Percentiles rank a stretch among this genome's conserved stretches.
These are phyloP conservation scores for Echinochloa phyllopogon DNA, from an alignment of 176 grass and related monocot genomes.

Conservation along the genomic window DNA sequence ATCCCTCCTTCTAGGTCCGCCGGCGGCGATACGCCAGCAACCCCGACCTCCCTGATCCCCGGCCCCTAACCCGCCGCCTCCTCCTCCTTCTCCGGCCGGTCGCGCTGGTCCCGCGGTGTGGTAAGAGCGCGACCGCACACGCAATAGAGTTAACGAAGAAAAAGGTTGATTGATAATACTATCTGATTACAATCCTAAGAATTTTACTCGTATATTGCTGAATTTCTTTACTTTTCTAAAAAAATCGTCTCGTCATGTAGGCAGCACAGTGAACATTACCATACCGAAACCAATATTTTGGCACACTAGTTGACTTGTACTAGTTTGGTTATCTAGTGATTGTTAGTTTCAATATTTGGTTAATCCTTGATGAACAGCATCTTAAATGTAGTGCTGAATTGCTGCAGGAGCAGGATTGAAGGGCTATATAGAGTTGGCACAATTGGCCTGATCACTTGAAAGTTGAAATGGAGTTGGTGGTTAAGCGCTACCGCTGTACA, in stretches of 20 bases:
- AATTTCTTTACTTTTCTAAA: neutral
- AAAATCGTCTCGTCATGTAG: neutral
- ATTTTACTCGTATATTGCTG: neutral
- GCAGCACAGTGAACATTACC: neutral
- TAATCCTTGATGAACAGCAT: neutral
- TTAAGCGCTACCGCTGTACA: constrained; percentile 79
- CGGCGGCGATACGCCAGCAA: no score
- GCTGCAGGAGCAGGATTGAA: constrained; percentile 28
- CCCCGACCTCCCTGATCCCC: no score
- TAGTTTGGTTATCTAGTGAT: neutral
- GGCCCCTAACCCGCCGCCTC: no score
- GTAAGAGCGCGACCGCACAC: no score
- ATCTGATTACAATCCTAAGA: neutral
- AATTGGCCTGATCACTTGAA: neutral
- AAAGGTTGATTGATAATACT: neutral
- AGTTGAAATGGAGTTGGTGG: constrained; percentile 54
- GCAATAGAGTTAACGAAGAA: no score
- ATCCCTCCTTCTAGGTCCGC: no score
- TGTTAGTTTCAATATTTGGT: neutral
- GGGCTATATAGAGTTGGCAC: neutral
- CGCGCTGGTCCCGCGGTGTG: no score
- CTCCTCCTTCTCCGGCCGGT: no score
- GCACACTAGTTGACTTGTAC: neutral
- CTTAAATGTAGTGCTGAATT: neutral
- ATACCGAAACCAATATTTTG: neutral